These are phyloP conservation scores for Yarrowia sp. DNA, from an alignment of 805 yeast genomes.

Conservation along the genomic window DNA sequence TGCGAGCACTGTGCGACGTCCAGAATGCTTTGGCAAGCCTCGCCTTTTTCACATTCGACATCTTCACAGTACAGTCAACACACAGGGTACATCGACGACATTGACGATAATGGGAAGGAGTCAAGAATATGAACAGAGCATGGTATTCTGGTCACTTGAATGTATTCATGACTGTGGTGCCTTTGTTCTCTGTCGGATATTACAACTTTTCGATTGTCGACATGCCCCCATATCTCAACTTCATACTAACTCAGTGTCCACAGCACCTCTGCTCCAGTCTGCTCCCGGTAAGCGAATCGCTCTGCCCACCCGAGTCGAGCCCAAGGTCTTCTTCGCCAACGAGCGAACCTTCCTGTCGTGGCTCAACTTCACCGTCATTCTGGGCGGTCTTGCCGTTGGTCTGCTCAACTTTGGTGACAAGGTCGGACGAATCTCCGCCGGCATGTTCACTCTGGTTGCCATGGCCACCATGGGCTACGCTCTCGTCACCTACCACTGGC, in stretches of 20 bases:
- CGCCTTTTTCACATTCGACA: neutral
- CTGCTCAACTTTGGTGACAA: slow-evolving; percentile 93
- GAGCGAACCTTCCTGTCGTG: slow-evolving; percentile 98
- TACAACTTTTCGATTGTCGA: too few relatives aligned
- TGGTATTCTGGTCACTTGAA: too few relatives aligned
- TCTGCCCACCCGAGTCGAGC: slow-evolving; percentile 96
- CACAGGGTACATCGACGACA: neutral
- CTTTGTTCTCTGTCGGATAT: neutral
- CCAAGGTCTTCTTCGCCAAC: slow-evolving; percentile 97
- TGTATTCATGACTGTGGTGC: neutral
- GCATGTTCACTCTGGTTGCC: slow-evolving; percentile 89
- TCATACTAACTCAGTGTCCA: slow-evolving; percentile 19
- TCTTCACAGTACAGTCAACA: neutral
- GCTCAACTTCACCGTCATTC: slow-evolving; percentile 97
- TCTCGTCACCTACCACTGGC: slow-evolving; percentile 95
- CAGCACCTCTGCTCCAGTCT: slow-evolving; percentile 26
- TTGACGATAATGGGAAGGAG: neutral
- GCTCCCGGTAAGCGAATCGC: slow-evolving; percentile 80
- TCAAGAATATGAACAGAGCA: too few relatives aligned
- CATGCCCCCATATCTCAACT: too few relatives aligned
- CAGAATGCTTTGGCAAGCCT: neutral
- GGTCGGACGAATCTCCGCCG: slow-evolving; percentile 89
- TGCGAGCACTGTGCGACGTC: neutral
- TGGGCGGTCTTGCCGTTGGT: slow-evolving; percentile 96
- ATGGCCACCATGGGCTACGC: slow-evolving; percentile 98